A percentile compares a stretch with the other conserved stretches of the same genome.
These are phyloP conservation scores for Blastobotrys americana DNA, from an alignment of 805 yeast species.

Conservation along the genomic window DNA sequence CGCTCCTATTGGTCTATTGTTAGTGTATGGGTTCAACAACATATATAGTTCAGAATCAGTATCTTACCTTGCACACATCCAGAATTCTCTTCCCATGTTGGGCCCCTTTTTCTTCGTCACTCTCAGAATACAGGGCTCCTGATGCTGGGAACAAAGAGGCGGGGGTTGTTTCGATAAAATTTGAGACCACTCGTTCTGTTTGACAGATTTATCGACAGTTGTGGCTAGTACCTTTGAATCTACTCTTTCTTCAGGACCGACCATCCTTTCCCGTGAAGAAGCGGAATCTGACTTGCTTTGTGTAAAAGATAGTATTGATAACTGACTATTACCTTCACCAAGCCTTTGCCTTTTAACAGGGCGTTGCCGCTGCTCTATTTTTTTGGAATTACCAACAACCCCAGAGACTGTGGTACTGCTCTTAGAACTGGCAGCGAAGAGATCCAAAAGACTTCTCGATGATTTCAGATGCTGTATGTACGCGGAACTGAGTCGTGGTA, in stretches of 20 bases:
- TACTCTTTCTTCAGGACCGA: background rate
- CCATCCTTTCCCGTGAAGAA: background rate
- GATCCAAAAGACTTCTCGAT: background rate
- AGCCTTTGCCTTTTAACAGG: too few species aligned
- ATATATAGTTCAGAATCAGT: slow-evolving; percentile 15
- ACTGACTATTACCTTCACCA: too few species aligned
- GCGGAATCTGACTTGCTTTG: too few species aligned
- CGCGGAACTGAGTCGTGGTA: background rate
- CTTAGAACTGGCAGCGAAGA: background rate
- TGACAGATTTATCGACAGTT: background rate
- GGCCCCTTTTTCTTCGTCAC: slow-evolving; percentile 29
- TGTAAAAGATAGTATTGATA: too few species aligned
- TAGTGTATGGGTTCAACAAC: slow-evolving; percentile 5
- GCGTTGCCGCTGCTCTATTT: too few species aligned
- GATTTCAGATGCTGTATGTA: background rate
- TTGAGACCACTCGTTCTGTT: slow-evolving; percentile 14
- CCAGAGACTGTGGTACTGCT: too few species aligned
- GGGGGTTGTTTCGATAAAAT: slow-evolving; percentile 21
- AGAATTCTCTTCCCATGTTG: slow-evolving; percentile 34
- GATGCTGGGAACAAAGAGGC: slow-evolving; percentile 28
- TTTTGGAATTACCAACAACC: too few species aligned
- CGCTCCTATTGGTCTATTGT: slow-evolving; percentile 24
- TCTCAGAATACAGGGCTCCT: slow-evolving; percentile 29
- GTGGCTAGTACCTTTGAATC: background rate
- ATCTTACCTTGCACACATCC: slow-evolving; percentile 31